phyloP scores from a whole-genome alignment of 2,329 filamentous ascomycete genomes.

The Thelonectria blattea region DNA sequence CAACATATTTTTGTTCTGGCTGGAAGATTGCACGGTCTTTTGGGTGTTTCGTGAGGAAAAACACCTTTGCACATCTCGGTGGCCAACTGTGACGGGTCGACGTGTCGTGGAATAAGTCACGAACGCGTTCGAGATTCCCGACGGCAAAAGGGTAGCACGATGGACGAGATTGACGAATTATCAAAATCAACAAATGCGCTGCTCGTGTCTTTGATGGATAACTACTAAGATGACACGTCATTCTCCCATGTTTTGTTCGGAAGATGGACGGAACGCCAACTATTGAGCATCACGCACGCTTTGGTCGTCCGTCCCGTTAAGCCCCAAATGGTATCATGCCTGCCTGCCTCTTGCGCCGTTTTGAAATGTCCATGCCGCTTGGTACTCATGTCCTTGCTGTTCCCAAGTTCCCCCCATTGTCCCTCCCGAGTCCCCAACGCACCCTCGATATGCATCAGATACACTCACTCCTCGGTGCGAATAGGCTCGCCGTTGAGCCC shows the following conservation, averaged over 20 bases:
- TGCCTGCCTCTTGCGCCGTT: slow-evolving; percentile 29
- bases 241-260: slow-evolving; percentile 6
- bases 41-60: slow-evolving; percentile 18
- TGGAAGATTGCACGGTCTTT: slow-evolving; percentile 26
- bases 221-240: neutral
- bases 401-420: slow-evolving; percentile 11
- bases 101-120: slow-evolving; percentile 23
- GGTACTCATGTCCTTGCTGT: slow-evolving; percentile 8
- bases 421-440: neutral
- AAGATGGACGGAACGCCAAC: slow-evolving; percentile 15
- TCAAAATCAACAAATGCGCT: slow-evolving; percentile 14
- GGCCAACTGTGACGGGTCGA: slow-evolving; percentile 26
- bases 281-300: slow-evolving; percentile 13
- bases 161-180: slow-evolving; percentile 37
- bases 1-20: slow-evolving; percentile 24
- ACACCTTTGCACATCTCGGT: slow-evolving; percentile 26
- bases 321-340: slow-evolving; percentile 38
- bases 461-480: slow-evolving; percentile 31
- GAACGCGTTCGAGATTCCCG: slow-evolving; percentile 25
- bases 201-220: slow-evolving; percentile 9
- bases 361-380: slow-evolving; percentile 5
- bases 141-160: slow-evolving; percentile 29
- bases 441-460: too few species aligned
- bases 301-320: slow-evolving; percentile 16
- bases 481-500: slow-evolving; percentile 48